These are phyloP conservation scores for Venturia effusa DNA, from an alignment of 2,329 filamentous ascomycete species.

Conservation along the genomic window DNA sequence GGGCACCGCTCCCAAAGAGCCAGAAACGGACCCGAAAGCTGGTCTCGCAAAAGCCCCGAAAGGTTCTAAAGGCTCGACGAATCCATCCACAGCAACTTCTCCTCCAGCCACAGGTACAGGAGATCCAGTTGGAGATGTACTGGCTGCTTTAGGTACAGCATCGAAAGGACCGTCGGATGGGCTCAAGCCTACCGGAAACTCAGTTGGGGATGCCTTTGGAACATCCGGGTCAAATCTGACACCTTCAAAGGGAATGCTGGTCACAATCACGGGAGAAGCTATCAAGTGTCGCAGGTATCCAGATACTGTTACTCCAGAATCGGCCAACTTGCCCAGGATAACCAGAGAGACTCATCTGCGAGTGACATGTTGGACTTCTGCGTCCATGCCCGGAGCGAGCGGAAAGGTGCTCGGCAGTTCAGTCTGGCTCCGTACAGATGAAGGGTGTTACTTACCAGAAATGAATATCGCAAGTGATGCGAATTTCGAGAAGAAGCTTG, in stretches of 20 bases:
- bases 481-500: neutral
- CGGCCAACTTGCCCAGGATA: neutral
- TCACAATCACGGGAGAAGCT: neutral
- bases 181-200: neutral
- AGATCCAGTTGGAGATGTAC: neutral
- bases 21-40: neutral
- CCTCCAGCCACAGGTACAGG: neutral
- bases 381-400: neutral
- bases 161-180: neutral
- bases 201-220: neutral
- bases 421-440: slow-evolving; percentile 5
- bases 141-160: neutral
- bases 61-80: neutral
- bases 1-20: neutral
- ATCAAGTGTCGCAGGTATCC: slow-evolving; percentile 3
- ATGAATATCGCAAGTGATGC: neutral
- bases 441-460: slow-evolving; percentile 3
- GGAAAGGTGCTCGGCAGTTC: neutral
- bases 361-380: slow-evolving; percentile 3
- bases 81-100: neutral
- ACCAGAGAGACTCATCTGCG: neutral
- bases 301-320: neutral
- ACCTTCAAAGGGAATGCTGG: neutral
- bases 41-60: neutral
- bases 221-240: neutral